Evolutionary conservation across 305 asterid genomes (phyloP), one percentile per base, ranked within the genome.

Genomic region (Striga hermonthica): DNA sequence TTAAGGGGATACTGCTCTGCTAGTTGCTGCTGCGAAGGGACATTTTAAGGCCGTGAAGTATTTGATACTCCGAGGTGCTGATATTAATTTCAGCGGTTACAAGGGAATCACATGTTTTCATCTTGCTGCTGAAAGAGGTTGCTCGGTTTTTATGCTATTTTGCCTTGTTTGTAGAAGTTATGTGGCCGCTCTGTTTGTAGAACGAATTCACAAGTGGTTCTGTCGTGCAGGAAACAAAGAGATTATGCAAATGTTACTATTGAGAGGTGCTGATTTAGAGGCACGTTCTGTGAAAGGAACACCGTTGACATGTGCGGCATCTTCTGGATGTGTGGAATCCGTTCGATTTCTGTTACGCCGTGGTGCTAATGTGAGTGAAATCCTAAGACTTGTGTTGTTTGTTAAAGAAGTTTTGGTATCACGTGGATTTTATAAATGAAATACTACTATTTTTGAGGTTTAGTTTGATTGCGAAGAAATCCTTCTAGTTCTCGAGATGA

Each of bases 241-340:
- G 67, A 39, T 80, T 40, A 15, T 74, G 73, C 22, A 36, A 9
- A 13, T 68, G 5, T 68, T 80, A 73, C 36, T 80, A 13, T 53
- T 60, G 7, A 71, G 57, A 71, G 79, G 81, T 53, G 77, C 79
- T 31, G 37, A 62, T 4, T 53, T 80, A 5, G 71, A 68, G 59
- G 69, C 66, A 12, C 57, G 62, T 9, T 71, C 72, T 8, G 78
- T 49, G 9, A 6, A 9, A 16, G 84, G 81, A 35, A 71, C 84
- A 56, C 79, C 81, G 22, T 13, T 80, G 7, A 75, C 74, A 55
- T 64, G 54, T 65, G 80, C 81, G 3, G 67, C 75, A 11, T 16
- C 65, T 4, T 7, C 7, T 9, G 83, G 78, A 52, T 36, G 41
- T 14, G 57, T 34, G 49, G 79, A 71, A 36, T 56, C 79, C 15